phyloP scores from a whole-genome alignment of 2,329 filamentous ascomycete species.

The Monilinia laxa region DNA sequence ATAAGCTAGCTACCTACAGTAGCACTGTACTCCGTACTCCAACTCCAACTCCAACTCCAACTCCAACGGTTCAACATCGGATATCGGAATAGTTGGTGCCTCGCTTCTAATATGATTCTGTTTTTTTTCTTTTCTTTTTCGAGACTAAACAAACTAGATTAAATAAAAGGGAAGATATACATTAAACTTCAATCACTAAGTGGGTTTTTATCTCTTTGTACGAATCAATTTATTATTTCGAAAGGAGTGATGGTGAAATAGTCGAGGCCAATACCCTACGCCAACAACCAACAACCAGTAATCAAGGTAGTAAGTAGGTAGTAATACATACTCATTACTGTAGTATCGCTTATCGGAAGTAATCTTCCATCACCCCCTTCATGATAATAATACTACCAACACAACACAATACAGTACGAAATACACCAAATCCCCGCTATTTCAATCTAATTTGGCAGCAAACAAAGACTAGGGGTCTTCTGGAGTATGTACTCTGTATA shows the following conservation, averaged over 20 bases:
- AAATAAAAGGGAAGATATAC: not conserved
- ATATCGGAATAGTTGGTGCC: not conserved
- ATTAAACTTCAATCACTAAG: slow-evolving; percentile 1
- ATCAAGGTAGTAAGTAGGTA: too few relatives aligned
- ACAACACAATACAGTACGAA: not conserved
- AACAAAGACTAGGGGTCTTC: not conserved
- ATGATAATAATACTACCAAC: not conserved
- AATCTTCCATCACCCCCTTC: not conserved
- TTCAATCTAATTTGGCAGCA: not conserved
- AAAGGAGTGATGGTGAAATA: too few relatives aligned
- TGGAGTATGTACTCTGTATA: not conserved
- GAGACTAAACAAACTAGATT: not conserved
- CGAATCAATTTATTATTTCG: too few relatives aligned
- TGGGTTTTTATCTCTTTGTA: not conserved
- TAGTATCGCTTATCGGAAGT: slow-evolving; percentile 8
- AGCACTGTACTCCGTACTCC: too few relatives aligned
- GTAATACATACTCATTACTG: too few relatives aligned
- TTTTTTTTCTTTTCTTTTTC: too few relatives aligned
- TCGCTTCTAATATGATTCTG: too few relatives aligned
- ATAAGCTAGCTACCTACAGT: too few relatives aligned
- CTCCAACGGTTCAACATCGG: not conserved
- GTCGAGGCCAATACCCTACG: too few relatives aligned
- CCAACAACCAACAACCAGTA: too few relatives aligned
- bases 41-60: too few relatives aligned
- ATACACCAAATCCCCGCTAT: too few relatives aligned